Percentiles rank a stretch among this genome's conserved stretches.
phyloP scores from a whole-genome alignment of 176 grass and related monocot species.

The Saccharum officinarum region DNA sequence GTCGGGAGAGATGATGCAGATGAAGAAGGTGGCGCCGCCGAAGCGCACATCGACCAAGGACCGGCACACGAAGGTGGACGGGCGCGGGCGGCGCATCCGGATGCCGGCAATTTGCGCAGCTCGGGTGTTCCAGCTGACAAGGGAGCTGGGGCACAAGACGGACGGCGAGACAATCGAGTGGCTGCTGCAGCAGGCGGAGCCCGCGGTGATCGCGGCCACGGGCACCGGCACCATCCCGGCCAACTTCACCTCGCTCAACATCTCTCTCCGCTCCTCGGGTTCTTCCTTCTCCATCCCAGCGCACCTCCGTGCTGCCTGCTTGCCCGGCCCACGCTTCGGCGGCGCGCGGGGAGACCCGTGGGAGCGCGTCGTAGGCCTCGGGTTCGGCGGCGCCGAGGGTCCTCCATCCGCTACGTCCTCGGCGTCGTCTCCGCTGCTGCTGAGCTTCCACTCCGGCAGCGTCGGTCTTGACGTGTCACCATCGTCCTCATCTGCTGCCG shows the following conservation, averaged over 20 bases:
- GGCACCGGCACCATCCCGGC: slow-evolving; percentile 96
- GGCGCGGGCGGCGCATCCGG: slow-evolving; percentile 87
- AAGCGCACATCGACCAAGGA: slow-evolving; percentile 89
- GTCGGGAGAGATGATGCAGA: slow-evolving; percentile 42
- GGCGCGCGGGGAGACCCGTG: slow-evolving; percentile 37
- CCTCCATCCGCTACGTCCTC: slow-evolving; percentile 56
- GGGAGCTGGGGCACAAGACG: slow-evolving; percentile 93
- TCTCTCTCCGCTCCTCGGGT: slow-evolving; percentile 86
- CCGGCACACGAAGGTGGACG: slow-evolving; percentile 95
- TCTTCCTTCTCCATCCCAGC: slow-evolving; percentile 68
- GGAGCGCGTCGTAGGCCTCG: slow-evolving; percentile 64
- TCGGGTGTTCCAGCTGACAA: slow-evolving; percentile 91
- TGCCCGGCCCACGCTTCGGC: slow-evolving; percentile 26
- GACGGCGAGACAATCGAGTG: slow-evolving; percentile 99
- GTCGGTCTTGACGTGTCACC: slow-evolving; percentile 65
- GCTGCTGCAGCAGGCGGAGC: slow-evolving; percentile 95
- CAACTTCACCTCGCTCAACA: slow-evolving; percentile 96
- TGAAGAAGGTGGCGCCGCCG: slow-evolving; percentile 43
- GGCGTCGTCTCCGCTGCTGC: slow-evolving; percentile 57
- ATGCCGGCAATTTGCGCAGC: slow-evolving; percentile 95
- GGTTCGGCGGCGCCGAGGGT: slow-evolving; percentile 56
- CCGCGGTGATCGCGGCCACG: slow-evolving; percentile 88
- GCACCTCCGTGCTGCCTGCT: slow-evolving; percentile 44
- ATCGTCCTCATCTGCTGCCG: slow-evolving; percentile 40
- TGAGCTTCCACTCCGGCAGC: slow-evolving; percentile 82